Conservation (phyloP, 2,329 filamentous ascomycete species). For the Clonostachys rhizophaga region DNA sequence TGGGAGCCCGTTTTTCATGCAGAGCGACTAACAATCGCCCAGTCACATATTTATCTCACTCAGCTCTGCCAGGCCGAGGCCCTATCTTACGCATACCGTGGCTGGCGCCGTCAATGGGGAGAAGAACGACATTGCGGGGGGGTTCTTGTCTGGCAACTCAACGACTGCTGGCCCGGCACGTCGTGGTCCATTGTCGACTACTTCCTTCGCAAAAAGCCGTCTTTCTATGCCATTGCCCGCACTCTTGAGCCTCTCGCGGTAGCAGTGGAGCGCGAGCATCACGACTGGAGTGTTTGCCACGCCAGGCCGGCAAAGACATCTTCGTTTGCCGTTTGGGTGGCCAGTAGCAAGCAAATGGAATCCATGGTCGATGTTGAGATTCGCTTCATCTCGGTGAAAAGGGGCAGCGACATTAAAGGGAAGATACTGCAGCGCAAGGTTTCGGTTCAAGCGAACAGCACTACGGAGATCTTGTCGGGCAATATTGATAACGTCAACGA, state of each 20-base stretch:
- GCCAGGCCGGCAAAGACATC: not conserved
- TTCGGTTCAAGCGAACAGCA: not conserved
- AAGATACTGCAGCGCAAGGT: too few relatives aligned
- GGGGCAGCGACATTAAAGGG: too few relatives aligned
- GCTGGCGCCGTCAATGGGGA: conserved; percentile 56
- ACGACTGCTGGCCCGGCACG: conserved; percentile 60
- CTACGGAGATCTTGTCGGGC: not conserved
- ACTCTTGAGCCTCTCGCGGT: conserved; percentile 52
- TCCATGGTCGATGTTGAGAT: conserved; percentile 17
- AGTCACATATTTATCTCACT: conserved; percentile 24
- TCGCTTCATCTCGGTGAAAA: conserved; percentile 29
- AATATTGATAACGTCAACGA: not conserved
- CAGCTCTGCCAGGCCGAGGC: conserved; percentile 43
- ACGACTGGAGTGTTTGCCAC: conserved; percentile 6
- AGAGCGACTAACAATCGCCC: not conserved
- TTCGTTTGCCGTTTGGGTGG: conserved; percentile 33
- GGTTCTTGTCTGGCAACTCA: conserved; percentile 59
- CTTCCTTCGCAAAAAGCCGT: conserved; percentile 58
- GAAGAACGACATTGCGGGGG: conserved; percentile 54
- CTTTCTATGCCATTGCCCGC: conserved; percentile 32
- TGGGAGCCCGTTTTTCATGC: conserved; percentile 33
- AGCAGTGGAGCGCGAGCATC: conserved; percentile 34
- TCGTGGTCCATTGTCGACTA: conserved; percentile 58
- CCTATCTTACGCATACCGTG: conserved; percentile 36
- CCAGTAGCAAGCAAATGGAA: conserved; percentile 22